Base-by-base conservation (phyloP, 352 stramenopile genomes). In the Phytophthora colocasiae region DNA sequence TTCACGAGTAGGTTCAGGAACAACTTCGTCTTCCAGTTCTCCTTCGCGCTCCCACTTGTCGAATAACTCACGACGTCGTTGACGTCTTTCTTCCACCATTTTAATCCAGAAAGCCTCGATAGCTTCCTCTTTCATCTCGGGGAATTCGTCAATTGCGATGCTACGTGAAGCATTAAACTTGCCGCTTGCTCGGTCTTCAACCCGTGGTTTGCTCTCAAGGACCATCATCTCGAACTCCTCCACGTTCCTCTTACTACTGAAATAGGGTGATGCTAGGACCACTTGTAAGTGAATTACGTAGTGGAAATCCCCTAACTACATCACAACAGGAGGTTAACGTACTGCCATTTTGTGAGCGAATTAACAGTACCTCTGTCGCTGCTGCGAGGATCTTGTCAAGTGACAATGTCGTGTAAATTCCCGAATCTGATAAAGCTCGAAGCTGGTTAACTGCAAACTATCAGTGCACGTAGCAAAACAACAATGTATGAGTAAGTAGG, bases 61-160 rank as follows among this genome's bases (percentile, higher is more conserved):
- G 54, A 91, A 93, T 14, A 91, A 61, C 17, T 69, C 63, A 2
- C 55, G 59, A 7, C 83, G 83, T 10, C 75, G 66, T 14, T 31
- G 55, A 6, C 81, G 74, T 17, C 71, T 58, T 1, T 71, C 54
- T 45, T 93, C 81, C 14, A 93, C 82, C 81, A 89, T 92, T 15
- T 75, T 41, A 58, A 92, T 78, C 86, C 86, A 94, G 47, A 90
- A 96, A 19, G 61, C 49, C 48, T 97, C 86, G 32, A 93, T 90
- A 26, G 85, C 86, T 40, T 83, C 69, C 9, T 91, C 81, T 44
- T 90, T 77, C 89, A 97, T 96, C n/a, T 87, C 79, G 0, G 89
- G 87, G 57, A 97, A 96, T 51, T 86, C 75, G 44, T 95, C 82
- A 48, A 97, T 95, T 17, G 87, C 87, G 60, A 97, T 89, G 51